phyloP scores from a whole-genome alignment of 805 yeast species.

The Starmera caribaea region DNA sequence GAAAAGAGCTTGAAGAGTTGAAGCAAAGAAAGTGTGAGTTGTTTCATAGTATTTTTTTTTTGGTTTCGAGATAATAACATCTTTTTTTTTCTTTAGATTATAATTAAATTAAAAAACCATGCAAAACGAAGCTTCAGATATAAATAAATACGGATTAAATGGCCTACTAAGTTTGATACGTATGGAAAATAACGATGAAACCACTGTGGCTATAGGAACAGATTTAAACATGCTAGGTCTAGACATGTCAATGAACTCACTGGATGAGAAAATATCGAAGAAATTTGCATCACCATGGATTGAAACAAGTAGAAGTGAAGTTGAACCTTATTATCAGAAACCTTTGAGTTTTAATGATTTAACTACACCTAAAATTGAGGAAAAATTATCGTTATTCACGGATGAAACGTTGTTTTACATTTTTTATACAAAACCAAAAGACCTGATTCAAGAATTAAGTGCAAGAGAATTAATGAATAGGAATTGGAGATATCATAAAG shows the following conservation, averaged over 20 bases:
- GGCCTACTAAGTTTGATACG: constrained; percentile 52
- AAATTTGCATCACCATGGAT: constrained; percentile 91
- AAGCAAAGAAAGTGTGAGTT: too few relatives aligned
- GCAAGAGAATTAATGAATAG: constrained; percentile 85
- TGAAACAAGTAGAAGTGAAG: constrained; percentile 83
- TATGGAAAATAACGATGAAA: constrained; percentile 53
- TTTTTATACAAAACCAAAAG: constrained; percentile 89
- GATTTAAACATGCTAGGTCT: constrained; percentile 63
- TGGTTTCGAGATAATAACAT: constrained; percentile 1
- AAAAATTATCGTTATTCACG: constrained; percentile 53
- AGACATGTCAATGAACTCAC: constrained; percentile 34
- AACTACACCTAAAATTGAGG: constrained; percentile 12
- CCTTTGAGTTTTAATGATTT: constrained; percentile 34
- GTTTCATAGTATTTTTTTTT: too few relatives aligned
- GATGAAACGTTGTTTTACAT: constrained; percentile 92
- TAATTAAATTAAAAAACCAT: constrained; percentile 5
- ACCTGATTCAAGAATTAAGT: constrained; percentile 86
- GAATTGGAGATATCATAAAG: constrained; percentile 97
- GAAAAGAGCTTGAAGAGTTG: too few relatives aligned
- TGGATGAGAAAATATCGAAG: constrained; percentile 36
- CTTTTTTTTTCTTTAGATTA: background rate
- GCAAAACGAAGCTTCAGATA: constrained; percentile 25
- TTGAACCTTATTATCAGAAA: constrained; percentile 68
- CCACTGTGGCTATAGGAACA: constrained; percentile 63
- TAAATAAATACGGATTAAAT: constrained; percentile 58